phyloP scores from a whole-genome alignment of 805 yeast genomes.

The Monosporozyma siamensis region DNA sequence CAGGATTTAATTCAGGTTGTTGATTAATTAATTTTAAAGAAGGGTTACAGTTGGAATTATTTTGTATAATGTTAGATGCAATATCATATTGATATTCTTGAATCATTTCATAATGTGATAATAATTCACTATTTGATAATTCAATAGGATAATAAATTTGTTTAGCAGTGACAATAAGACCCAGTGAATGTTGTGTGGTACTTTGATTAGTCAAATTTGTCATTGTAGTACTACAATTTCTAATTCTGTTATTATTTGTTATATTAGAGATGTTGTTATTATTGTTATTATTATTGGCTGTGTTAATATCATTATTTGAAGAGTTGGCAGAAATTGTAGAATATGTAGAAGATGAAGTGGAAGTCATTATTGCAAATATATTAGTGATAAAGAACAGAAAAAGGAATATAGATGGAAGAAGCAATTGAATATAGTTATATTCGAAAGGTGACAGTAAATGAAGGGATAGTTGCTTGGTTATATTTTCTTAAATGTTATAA shows the following conservation, averaged over 20 bases:
- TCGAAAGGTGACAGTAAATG: no score
- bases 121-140: conserved; percentile 41
- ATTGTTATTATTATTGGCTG: background rate
- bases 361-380: conserved; percentile 2
- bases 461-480: no score
- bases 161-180: conserved; percentile 33
- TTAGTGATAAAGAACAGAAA: background rate
- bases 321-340: conserved; percentile 1
- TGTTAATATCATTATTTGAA: background rate
- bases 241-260: background rate
- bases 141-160: conserved; percentile 44
- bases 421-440: background rate
- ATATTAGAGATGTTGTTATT: background rate
- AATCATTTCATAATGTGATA: conserved; percentile 37
- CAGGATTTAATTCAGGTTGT: conserved; percentile 79
- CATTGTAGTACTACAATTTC: conserved; percentile 2
- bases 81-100: conserved; percentile 48
- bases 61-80: conserved; percentile 31
- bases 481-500: no score
- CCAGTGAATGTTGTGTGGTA: conserved; percentile 12
- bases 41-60: conserved; percentile 38
- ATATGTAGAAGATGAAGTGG: conserved; percentile 3
- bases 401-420: no score
- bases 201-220: background rate
- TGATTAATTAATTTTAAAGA: conserved; percentile 59